Base-by-base conservation (phyloP, 169 alveolate species). In the Theileria luwenshuni region DNA sequence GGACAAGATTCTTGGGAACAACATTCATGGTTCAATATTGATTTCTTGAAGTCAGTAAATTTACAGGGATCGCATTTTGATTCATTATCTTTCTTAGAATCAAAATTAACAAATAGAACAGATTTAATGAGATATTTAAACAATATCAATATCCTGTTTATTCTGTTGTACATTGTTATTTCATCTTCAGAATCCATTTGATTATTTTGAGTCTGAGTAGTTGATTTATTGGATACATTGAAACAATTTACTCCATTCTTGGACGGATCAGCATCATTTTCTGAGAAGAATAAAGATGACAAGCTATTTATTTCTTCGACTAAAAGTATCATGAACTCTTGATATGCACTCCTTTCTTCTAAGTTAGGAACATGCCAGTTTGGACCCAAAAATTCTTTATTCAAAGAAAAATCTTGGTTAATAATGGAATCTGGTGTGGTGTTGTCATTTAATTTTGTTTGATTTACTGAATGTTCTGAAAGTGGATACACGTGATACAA, bases 401-500 rank as follows among this genome's bases (percentile, higher is more conserved):
- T n/a, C n/a, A n/a, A n/a, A n/a, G n/a, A n/a, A n/a, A n/a, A n/a
- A n/a, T n/a, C n/a, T n/a, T n/a, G n/a, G n/a, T n/a, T n/a, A n/a
- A n/a, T n/a, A n/a, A n/a, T n/a, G n/a, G n/a, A n/a, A n/a, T n/a
- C n/a, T n/a, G n/a, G n/a, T n/a, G n/a, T n/a, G n/a, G n/a, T n/a
- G n/a, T n/a, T n/a, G n/a, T n/a, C n/a, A n/a, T n/a, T n/a, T n/a
- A n/a, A n/a, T n/a, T n/a, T n/a, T n/a, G n/a, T n/a, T n/a, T n/a
- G n/a, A n/a, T n/a, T n/a, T n/a, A n/a, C n/a, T n/a, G n/a, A n/a
- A n/a, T n/a, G n/a, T n/a, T n/a, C n/a, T n/a, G n/a, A n/a, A n/a
- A n/a, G n/a, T n/a, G 65, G 48, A 48, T 79, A 79, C 15, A 69
- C 71, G 43, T 74, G 69, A 8, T 32, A 15, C 30, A 79, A 25